Percentiles rank a stretch among this genome's conserved stretches.
phyloP scores from a whole-genome alignment of 106 monocot species.

The Amphibolis antarctica region DNA sequence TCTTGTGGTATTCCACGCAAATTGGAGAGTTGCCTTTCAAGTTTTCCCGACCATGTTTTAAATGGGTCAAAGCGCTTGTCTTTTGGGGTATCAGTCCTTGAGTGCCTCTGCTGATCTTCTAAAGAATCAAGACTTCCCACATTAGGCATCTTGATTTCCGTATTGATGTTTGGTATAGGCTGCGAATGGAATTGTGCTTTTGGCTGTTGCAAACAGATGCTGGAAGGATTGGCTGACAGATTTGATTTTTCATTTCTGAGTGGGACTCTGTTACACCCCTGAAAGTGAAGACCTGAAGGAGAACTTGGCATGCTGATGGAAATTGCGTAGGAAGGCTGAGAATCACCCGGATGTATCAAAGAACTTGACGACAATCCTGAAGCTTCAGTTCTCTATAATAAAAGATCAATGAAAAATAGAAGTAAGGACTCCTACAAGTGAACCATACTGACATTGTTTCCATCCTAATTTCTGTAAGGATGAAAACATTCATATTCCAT shows the following conservation, averaged over 20 bases:
- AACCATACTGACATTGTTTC: too few relatives aligned
- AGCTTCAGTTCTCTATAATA: not conserved
- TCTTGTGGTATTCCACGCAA: slow-evolving; percentile 27
- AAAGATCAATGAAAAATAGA: not conserved
- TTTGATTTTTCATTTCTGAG: not conserved
- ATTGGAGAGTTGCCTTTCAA: slow-evolving; percentile 29
- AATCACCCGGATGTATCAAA: not conserved
- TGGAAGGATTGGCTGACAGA: not conserved
- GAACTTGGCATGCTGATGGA: slow-evolving; percentile 9
- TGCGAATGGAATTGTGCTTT: slow-evolving; percentile 5
- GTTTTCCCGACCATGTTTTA: slow-evolving; percentile 38
- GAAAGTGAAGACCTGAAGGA: not conserved
- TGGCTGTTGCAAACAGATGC: not conserved
- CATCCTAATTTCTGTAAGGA: too few relatives aligned
- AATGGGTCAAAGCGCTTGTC: slow-evolving; percentile 35
- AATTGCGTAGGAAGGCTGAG: not conserved
- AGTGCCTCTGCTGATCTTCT: not conserved
- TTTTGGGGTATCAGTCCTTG: slow-evolving; percentile 9
- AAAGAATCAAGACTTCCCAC: not conserved
- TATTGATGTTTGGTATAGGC: not conserved
- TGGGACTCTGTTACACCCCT: not conserved
- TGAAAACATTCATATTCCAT: too few relatives aligned
- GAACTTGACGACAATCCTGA: not conserved
- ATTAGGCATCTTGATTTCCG: not conserved
- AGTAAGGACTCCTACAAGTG: too few relatives aligned